Evolutionary conservation across 805 yeast species (phyloP), one percentile per base, ranked within the genome.

Genomic region (Kluyveromyces dobzhanskii): DNA sequence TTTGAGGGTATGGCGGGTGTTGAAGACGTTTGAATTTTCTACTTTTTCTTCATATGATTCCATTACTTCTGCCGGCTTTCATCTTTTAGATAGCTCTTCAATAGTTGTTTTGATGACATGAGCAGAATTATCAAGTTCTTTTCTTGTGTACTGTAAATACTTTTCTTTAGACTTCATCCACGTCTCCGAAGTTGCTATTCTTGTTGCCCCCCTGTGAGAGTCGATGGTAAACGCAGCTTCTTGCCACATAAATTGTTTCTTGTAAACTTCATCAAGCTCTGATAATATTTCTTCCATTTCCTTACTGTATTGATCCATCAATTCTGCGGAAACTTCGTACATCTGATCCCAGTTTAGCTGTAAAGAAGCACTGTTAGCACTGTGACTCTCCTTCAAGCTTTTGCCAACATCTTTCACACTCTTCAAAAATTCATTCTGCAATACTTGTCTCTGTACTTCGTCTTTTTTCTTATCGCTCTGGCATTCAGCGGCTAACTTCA

Each of bases 1-100:
- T 78, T 78, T 45, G 71, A 71, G 27, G 83, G 83, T 1, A 57
- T 70, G 60, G 56, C 62, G n/a, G 63, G 62, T 1, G 51, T 43
- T 3, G 62, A 56, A 27, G 18, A 17, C n/a, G 6, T 6, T 21
- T 21, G 24, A 21, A 4, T 11, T 4, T n/a, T 7, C n/a, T 28
- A 17, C 8, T 14, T 9, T 10, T 7, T 3, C 8, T 28, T 4
- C 16, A 28, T 4, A 9, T 4, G 6, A 9, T 10, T 4, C 4
- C n/a, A 25, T 33, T 18, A 12, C 12, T 6, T 11, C 5, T n/a
- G 9, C 6, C 9, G 24, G 9, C 35, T 4, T 13, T 32, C 26
- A 38, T 24, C 28, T 35, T 5, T 33, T 38, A 10, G 51, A 46
- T 23, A 51, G 37, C 23, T 52, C 47, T 31, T 51, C 54, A 2